Base-by-base conservation (phyloP, 129 eudicot species). In the Apium graveolens region DNA sequence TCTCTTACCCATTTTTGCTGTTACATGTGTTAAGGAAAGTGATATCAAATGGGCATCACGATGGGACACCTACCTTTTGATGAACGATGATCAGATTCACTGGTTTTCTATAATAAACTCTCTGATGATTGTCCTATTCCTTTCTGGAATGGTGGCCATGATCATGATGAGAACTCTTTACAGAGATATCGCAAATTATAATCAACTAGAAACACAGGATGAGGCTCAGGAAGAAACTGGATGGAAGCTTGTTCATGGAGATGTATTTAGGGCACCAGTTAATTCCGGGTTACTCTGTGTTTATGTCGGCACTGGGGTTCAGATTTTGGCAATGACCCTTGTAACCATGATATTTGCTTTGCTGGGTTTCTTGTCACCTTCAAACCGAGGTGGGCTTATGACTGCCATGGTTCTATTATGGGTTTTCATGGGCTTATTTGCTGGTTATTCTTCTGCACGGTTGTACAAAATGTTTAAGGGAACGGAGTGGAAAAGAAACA, bases 141-240 rank as follows among this genome's bases (percentile, higher is more conserved):
- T 93, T 42, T 93, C 97, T 2, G 98, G 96, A 29, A 91, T 89
- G 97, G 96, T 93, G 49, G 98, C 98, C 79, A 91, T 91, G 97
- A 89, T 93, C 83, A 93, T 93, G 98, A 91, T 93, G 96, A 79
- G 97, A 85, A 93, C 97, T 16, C 86, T 93, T 20, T 93, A 93
- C 85, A 85, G 86, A 79, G 96, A 91, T 79, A 93, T 91, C 24
- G 96, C 98, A 43, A 89, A 89, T 80, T 93, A 93, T 73, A 91
- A 91, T 53, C 98, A 93, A 75, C 57, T 93, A 79, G 97, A 93
- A 78, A 84, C 93, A 21, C 92, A 91, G 84, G 98, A 93, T 73
- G 98, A 93, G 80, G 96, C 97, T 55, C 98, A 93, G 77, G 98
- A 93, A 81, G 98, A 93, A 89, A 91, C 96, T 18, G 98, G 97